Base-by-base conservation (phyloP, 148 eudicot genomes). In the Camellia lanceoleosa region DNA sequence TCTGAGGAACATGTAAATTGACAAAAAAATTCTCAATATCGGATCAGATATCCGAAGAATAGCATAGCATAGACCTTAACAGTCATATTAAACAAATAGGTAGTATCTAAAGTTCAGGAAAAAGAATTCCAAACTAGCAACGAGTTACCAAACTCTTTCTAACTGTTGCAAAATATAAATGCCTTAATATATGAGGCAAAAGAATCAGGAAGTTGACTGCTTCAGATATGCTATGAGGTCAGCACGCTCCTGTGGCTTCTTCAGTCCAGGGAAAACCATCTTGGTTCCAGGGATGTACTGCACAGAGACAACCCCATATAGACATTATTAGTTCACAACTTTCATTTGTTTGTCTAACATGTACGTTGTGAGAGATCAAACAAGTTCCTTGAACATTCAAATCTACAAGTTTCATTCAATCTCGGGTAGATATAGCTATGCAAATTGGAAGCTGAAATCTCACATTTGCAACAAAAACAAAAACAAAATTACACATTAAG, bases 241-340 rank as follows among this genome's bases (percentile, higher is more conserved):
- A 0, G 94, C 91, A 8, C 97, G 92, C 2, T 92, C 97, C 78
- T 92, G 86, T 13, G 97, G 97, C 80, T 92, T 92, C 89, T 92
- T 92, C 84, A 92, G 69, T 15, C 97, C 97, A 46, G 97, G 94
- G 87, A 92, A 92, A 68, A 92, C 94, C 97, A 92, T 92, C 90
- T 92, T 92, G 14, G 97, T 92, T 58, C 94, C 97, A 19, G 97
- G 97, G 58, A 92, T 92, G 81, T 92, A 92, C 97, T 92, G 92
- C 89, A 89, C 2, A 51, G 43, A 94, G 88, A 89, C 2, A 51
- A 41, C n/a, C n/a, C 60, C 44, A 55, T 7, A 41, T 42, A 74
- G 38, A 0, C 38, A 12, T 16, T 7, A 18, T 15, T 18, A 18
- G 20, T 20, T 6, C 46, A 20, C 30, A 54, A 73, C 18, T n/a